phyloP scores from a whole-genome alignment of 129 eudicot species.

The Centrapalus pauciflorus region DNA sequence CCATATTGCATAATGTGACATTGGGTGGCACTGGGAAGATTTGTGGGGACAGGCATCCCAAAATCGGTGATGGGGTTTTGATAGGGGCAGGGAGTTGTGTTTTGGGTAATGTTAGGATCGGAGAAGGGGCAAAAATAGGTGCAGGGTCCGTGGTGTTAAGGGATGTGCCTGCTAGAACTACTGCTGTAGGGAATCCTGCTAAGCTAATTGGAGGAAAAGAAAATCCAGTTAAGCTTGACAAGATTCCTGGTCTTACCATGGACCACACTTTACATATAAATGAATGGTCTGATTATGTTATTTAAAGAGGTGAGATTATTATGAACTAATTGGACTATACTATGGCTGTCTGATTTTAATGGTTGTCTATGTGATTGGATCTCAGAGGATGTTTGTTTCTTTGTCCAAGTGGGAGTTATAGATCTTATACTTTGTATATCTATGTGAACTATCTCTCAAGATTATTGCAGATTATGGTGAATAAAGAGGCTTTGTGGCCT shows the following conservation, averaged over 20 bases:
- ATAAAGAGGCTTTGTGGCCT: constrained; percentile 23
- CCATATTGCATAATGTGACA: constrained; percentile 64
- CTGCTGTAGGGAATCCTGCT: constrained; percentile 75
- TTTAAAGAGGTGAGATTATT: constrained; percentile 29
- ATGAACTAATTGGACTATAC: too few species aligned
- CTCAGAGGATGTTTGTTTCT: neutral
- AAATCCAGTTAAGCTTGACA: constrained; percentile 59
- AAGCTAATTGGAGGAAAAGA: constrained; percentile 32
- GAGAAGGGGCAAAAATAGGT: constrained; percentile 55
- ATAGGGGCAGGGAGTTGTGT: constrained; percentile 66
- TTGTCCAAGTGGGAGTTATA: neutral
- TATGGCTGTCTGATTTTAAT: neutral
- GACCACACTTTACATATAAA: constrained; percentile 82
- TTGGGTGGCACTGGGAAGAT: constrained; percentile 65
- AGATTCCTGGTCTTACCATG: constrained; percentile 89
- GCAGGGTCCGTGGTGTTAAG: constrained; percentile 61
- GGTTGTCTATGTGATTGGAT: neutral
- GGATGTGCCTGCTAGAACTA: constrained; percentile 45
- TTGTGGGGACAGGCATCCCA: constrained; percentile 57
- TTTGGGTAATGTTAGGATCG: constrained; percentile 52
- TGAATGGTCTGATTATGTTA: constrained; percentile 80
- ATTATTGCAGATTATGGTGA: constrained; percentile 12
- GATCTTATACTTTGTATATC: neutral
- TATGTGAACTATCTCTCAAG: constrained; percentile 10
- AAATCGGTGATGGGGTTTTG: constrained; percentile 67